Base-by-base conservation (phyloP, 2,329 filamentous ascomycete species). In the Spiromastix sp. region DNA sequence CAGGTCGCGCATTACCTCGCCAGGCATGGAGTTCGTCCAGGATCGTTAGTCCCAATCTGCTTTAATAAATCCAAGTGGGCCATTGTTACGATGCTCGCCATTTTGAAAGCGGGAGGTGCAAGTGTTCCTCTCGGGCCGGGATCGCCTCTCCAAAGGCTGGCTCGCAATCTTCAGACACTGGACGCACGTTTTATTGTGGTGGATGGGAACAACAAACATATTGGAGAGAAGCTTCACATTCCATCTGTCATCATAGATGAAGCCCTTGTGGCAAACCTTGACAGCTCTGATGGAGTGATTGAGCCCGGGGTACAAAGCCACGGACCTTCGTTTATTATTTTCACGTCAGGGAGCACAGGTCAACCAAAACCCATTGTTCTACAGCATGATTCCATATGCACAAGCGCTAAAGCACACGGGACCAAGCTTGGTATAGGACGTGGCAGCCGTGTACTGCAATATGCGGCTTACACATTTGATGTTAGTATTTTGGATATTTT, bases 401-500 rank as follows among this genome's bases (percentile, higher is more conserved):
- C 80, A 53, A 89, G 93, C 44, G 63, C 93, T 13, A 63, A 74
- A 13, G 66, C 72, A 9, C 64, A 93, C 8, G 66, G 68, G 2
- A 60, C 66, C 2, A 60, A 82, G 0, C 93, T 91, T 49, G 80
- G 81, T 0, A 60, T 64, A 0, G 51, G 59, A 2, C 39, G 51
- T 1, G 52, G 52, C 1, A 72, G 77, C 1, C 71, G 76, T 7
- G 64, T 93, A 17, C 63, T 94, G 0, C 86, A 93, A 55, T 76
- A 81, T 2, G 91, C 82, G 50, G 89, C 84, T 0, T 81, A 86
- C 49, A 81, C 80, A 0, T 93, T 93, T 50, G 84, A 93, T 51
- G 71, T 91, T 1, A 91, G 84, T 0, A 81, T 93, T 0, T 91
- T 93, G 51, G 86, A 93, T 49, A 87, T 93, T 6, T 87, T 93